Conservation (phyloP, 495 filamentous ascomycete species). For the Tuber indicum region DNA sequence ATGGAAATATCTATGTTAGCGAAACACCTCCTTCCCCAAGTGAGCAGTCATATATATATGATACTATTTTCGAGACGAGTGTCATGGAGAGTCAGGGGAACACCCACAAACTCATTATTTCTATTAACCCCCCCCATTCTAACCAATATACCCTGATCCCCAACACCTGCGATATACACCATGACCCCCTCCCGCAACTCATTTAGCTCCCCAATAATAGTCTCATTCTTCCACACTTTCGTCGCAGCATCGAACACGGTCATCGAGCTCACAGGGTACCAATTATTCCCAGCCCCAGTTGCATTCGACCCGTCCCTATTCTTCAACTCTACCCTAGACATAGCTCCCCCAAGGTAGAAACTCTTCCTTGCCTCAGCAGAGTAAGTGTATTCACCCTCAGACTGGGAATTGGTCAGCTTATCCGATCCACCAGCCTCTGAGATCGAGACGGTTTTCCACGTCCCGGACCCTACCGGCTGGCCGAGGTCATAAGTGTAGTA, state of each 20-base stretch:
- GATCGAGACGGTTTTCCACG: background rate
- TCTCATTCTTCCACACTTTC: background rate
- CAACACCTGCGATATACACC: constrained; percentile 42
- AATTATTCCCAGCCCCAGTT: background rate
- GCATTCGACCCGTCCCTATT: background rate
- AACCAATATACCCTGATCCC: constrained; percentile 44
- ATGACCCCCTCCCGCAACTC: constrained; percentile 12
- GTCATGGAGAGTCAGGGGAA: background rate
- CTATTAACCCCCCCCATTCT: constrained; percentile 43
- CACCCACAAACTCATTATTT: background rate
- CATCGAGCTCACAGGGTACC: background rate
- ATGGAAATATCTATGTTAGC: background rate
- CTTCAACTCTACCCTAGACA: background rate
- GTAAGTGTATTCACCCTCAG: background rate
- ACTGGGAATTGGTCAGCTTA: background rate
- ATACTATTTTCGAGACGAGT: background rate
- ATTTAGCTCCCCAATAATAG: background rate
- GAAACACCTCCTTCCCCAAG: background rate
- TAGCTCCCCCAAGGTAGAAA: background rate
- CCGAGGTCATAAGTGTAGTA: background rate
- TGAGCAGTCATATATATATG: background rate
- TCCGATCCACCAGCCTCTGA: background rate
- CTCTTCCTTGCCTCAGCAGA: background rate
- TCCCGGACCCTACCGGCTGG: background rate
- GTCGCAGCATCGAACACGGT: background rate